Evolutionary conservation across 805 yeast genomes (phyloP), one percentile per base, ranked within the genome.

Genomic region (Zygotorulaspora chibaensis): DNA sequence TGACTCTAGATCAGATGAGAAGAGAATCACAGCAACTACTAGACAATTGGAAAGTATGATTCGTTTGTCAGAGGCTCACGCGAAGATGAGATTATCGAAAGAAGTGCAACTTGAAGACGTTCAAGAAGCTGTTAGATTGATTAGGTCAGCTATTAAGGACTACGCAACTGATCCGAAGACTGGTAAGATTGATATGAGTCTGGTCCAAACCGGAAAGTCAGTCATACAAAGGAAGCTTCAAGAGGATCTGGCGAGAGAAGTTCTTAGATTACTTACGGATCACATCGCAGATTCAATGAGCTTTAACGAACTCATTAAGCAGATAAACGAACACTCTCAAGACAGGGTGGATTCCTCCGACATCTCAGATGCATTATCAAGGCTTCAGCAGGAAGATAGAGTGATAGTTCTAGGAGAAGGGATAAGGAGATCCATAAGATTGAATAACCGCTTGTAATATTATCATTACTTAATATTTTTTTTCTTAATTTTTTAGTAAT

Each of bases 81-180:
- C 99, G 1, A 90, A 89, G 68, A 87, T 93, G 96, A 80, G 96
- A 57, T 73, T 93, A 26, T 77, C 91, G 1, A 68, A 73, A 1
- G 62, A 57, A 0, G 99, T 93, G 4, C 84, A 82, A 44, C 72
- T 85, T 20, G 74, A 73, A 25, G 99, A 93, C 65, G 99, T 93
- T 5, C 74, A 76, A 49, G 99, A 93, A 64, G 96, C 98, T 0
- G 97, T 90, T 2, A 77, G 99, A 54, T 73, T 93, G 54, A 93
- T 91, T 62, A 82, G 85, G 57, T 79, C 95, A 2, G 99, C 99
- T 11, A 87, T 93, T 54, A 93, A 93, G 65, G 98, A 93, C 53
- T 93, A 93, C 64, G 99, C 99, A 12, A 93, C 96, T 2, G 99
- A 93, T 69, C 99, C 99, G 18, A 73, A 83, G 29, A 91, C 99